A percentile compares a stretch with the other conserved stretches of the same genome.
These are phyloP conservation scores for Acacia melanoxylon DNA, from an alignment of 306 rosid genomes.

Conservation along the genomic window DNA sequence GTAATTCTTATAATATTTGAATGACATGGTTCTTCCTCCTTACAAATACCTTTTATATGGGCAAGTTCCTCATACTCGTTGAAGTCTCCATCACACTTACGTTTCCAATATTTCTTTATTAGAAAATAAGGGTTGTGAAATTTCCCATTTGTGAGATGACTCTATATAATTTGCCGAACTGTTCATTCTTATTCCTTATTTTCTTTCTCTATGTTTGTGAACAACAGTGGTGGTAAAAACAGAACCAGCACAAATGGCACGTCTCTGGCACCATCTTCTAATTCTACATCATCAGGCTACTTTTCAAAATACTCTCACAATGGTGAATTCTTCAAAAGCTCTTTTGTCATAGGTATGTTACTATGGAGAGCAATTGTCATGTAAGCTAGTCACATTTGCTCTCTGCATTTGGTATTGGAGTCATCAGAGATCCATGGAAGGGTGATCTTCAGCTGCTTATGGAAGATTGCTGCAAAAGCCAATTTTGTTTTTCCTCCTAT, in stretches of 20 bases:
- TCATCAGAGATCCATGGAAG: constrained; percentile 30
- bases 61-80: not conserved
- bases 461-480: constrained; percentile 55
- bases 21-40: not conserved
- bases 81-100: not conserved
- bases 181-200: not conserved
- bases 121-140: not conserved
- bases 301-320: constrained; percentile 34
- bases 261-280: constrained; percentile 74
- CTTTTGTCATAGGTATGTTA: constrained; percentile 48
- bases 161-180: not conserved
- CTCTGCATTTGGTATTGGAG: constrained; percentile 5
- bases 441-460: constrained; percentile 17
- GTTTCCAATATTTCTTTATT: not conserved
- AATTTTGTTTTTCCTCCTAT: constrained; percentile 66
- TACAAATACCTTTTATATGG: not conserved
- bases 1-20: not conserved
- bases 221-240: constrained; percentile 58
- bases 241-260: constrained; percentile 57
- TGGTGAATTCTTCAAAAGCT: constrained; percentile 48
- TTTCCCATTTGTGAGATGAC: not conserved
- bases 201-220: not conserved
- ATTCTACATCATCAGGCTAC: constrained; percentile 62
- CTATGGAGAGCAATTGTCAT: constrained; percentile 50
- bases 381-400: constrained; percentile 36